phyloP scores from a whole-genome alignment of 306 rosid species.

The Begonia fuchsioides region DNA sequence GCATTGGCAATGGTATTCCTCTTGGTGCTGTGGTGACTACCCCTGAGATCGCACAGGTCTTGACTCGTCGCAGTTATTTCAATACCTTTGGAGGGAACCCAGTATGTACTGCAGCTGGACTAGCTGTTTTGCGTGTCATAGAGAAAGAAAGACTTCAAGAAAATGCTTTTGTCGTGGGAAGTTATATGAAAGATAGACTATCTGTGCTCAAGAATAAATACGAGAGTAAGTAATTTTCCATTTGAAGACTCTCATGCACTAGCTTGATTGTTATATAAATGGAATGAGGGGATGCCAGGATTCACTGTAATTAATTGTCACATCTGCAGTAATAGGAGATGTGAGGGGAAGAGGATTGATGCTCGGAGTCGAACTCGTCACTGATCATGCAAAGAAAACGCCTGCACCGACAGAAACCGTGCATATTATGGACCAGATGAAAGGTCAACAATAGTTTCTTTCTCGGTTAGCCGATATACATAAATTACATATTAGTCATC shows the following conservation, averaged over 20 bases:
- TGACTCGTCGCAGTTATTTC: conserved; percentile 63
- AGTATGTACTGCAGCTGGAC: conserved; percentile 82
- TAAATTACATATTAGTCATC: neutral
- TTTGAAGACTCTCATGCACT: neutral
- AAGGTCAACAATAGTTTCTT: conserved; percentile 31
- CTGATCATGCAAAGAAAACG: conserved; percentile 57
- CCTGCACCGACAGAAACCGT: conserved; percentile 72
- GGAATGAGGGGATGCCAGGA: neutral
- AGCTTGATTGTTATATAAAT: neutral
- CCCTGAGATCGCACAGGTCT: conserved; percentile 70
- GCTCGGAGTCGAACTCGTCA: conserved; percentile 89
- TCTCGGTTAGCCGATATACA: neutral
- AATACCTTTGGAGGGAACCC: conserved; percentile 97
- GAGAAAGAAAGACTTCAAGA: conserved; percentile 85
- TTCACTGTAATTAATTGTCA: no score
- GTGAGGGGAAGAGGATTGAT: conserved; percentile 82
- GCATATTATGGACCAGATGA: conserved; percentile 66
- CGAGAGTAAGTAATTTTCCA: conserved; percentile 31
- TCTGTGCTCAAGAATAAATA: conserved; percentile 49
- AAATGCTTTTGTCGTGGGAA: conserved; percentile 61
- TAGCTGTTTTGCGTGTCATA: conserved; percentile 72
- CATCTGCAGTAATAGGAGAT: conserved; percentile 57
- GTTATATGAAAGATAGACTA: conserved; percentile 61
- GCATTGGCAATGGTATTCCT: conserved; percentile 96
- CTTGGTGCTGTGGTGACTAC: conserved; percentile 95